Base-by-base conservation (phyloP, 2,329 filamentous ascomycete genomes). In the Microsporum ferrugineum region DNA sequence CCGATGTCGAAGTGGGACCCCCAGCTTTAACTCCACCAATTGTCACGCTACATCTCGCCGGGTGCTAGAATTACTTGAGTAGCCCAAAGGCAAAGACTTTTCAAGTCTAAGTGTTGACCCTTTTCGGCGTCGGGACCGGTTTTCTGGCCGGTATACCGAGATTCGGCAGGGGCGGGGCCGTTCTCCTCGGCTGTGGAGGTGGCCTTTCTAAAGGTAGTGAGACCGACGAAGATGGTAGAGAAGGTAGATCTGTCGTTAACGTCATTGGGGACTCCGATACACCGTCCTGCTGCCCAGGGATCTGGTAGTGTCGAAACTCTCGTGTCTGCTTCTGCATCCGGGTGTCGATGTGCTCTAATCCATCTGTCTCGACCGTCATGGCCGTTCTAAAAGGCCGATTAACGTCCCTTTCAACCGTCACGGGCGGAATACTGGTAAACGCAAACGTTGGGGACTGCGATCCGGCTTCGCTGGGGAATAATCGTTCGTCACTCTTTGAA, bases 401-500 rank as follows among this genome's bases (percentile, higher is more conserved):
- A 10, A 34, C 51, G 17, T 55, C 51, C 14, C 51, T 34, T 31
- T 55, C 51, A 17, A 55, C 51, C 31, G 31, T 17, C 14, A 55
- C 51, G 23, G 51, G 51, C 14, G 12, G 14, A 5, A 55, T 55
- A 36, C n/a, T 55, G 14, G 51, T 55, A n/a, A 55, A 55, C 33
- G 31, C 51, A 43, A 58, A 45, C 7, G 27, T 59, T 3, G 39
- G 34, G 2, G 55, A 56, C n/a, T 47, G 38, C 5, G 45, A 33
- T 2, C 34, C 36, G 17, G 51, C 51, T 12, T 55, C 63, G 61
- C 64, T 62, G 39, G 65, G 59, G 41, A 67, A 66, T n/a, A 68
- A 63, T 41, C 66, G 65, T 39, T 68, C 67, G 61, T 71, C 70
- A 68, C 63, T 65, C 60, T 66, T 66, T 65, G 67, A 69, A 57